Evolutionary conservation across 2,329 filamentous ascomycete genomes (phyloP).

Genomic region (Purpureocillium lavendulum): DNA sequence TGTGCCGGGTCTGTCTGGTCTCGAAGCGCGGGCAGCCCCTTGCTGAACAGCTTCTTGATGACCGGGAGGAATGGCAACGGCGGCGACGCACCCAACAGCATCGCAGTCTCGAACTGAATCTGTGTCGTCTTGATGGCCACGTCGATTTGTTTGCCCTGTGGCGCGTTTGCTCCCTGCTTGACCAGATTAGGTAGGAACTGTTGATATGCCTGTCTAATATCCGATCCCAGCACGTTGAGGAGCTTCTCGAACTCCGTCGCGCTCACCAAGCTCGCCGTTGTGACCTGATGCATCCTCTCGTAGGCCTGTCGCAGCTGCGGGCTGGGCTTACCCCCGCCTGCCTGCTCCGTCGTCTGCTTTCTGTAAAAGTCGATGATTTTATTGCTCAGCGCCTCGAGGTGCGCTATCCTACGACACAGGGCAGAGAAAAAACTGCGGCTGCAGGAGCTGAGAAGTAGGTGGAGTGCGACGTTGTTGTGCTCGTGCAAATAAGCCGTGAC

Average conservation of each 20-base stretch:
- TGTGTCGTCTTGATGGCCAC: slow-evolving; percentile 36
- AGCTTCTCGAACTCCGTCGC: slow-evolving; percentile 56
- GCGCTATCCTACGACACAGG: slow-evolving; percentile 54
- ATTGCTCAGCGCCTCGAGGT: slow-evolving; percentile 42
- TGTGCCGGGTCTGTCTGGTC: slow-evolving; percentile 54
- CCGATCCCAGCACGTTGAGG: slow-evolving; percentile 37
- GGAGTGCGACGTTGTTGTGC: slow-evolving; percentile 49
- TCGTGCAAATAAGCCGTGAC: slow-evolving; percentile 43
- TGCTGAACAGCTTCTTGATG: slow-evolving; percentile 56
- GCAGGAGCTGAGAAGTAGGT: slow-evolving; percentile 63
- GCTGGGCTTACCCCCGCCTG: slow-evolving; percentile 31
- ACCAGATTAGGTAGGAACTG: slow-evolving; percentile 34
- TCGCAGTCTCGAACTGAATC: slow-evolving; percentile 39
- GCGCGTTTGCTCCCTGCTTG: slow-evolving; percentile 37
- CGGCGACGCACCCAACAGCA: slow-evolving; percentile 41
- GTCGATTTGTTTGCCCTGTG: slow-evolving; percentile 34
- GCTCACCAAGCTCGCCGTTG: slow-evolving; percentile 44
- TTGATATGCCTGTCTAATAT: slow-evolving; percentile 44
- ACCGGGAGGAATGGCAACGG: slow-evolving; percentile 42
- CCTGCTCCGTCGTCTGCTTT: slow-evolving; percentile 31
- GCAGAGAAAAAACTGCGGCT: slow-evolving; percentile 65
- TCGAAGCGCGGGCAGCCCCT: slow-evolving; percentile 49
- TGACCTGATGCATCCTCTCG: slow-evolving; percentile 42
- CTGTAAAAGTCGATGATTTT: slow-evolving; percentile 44
- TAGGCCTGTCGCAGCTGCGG: slow-evolving; percentile 49